Evolutionary conservation across 2,329 filamentous ascomycete genomes (phyloP).

Genomic region (Madurella mycetomatis): DNA sequence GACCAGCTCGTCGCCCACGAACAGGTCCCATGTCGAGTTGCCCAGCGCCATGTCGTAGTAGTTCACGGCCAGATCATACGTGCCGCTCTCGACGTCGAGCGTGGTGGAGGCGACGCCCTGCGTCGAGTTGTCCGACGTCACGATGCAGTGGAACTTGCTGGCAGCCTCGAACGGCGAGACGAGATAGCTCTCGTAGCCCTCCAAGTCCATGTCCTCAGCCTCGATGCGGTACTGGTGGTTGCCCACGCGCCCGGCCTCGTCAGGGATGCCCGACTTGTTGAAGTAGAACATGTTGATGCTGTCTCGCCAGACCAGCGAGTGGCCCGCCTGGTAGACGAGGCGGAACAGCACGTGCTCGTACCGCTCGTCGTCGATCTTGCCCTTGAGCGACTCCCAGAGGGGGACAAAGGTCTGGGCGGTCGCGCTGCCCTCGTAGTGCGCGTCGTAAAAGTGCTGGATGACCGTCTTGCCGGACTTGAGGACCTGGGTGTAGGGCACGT

Average conservation of each 20-base stretch:
- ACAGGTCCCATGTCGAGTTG: slow-evolving; percentile 61
- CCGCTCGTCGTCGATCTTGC: slow-evolving; percentile 55
- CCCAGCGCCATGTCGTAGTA: slow-evolving; percentile 60
- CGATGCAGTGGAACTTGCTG: slow-evolving; percentile 50
- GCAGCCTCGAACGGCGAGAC: slow-evolving; percentile 59
- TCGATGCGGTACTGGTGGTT: slow-evolving; percentile 64
- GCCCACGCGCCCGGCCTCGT: slow-evolving; percentile 51
- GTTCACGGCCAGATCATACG: slow-evolving; percentile 60
- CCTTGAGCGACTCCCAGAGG: slow-evolving; percentile 51
- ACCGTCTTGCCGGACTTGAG: slow-evolving; percentile 63
- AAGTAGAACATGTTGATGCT: slow-evolving; percentile 61
- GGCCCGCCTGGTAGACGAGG: slow-evolving; percentile 62
- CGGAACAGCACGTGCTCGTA: slow-evolving; percentile 56
- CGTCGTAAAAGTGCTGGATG: slow-evolving; percentile 52
- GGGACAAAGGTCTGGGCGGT: slow-evolving; percentile 54
- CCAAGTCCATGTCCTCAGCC: slow-evolving; percentile 60
- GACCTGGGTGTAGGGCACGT: slow-evolving; percentile 61
- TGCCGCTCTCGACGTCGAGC: slow-evolving; percentile 47
- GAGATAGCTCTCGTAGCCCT: slow-evolving; percentile 50
- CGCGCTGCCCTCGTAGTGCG: slow-evolving; percentile 51
- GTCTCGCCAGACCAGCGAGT: slow-evolving; percentile 67
- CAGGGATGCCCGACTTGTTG: slow-evolving; percentile 57
- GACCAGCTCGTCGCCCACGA: slow-evolving; percentile 47
- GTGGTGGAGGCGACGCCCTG: slow-evolving; percentile 44
- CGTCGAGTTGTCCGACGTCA: slow-evolving; percentile 50